Conservation (phyloP, 768 basidiomycete genomes). For the Termitomyces sp. region DNA sequence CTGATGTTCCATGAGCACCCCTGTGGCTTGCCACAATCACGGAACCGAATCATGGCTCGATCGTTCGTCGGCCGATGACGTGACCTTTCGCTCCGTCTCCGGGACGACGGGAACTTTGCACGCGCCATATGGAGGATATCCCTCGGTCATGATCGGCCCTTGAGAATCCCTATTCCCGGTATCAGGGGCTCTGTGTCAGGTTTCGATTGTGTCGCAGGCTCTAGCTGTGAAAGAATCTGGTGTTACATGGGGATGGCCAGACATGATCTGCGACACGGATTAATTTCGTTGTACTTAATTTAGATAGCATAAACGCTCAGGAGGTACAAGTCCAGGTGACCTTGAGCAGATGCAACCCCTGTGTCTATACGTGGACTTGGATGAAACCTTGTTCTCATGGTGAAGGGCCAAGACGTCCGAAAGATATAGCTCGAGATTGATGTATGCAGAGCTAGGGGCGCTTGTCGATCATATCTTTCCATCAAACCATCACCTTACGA, state of each 20-base stretch:
- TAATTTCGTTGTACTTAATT: background rate
- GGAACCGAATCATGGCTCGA: background rate
- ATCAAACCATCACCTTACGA: background rate
- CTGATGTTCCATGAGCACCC: background rate
- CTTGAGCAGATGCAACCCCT: background rate
- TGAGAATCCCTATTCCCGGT: background rate
- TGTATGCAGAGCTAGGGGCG: background rate
- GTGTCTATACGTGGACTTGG: background rate
- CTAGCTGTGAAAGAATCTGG: background rate
- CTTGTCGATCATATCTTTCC: conserved; percentile 1
- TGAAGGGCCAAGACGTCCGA: background rate
- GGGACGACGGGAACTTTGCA: background rate
- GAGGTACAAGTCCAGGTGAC: background rate
- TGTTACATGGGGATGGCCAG: background rate
- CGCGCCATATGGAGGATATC: background rate
- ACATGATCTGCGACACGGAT: background rate
- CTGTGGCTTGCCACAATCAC: background rate
- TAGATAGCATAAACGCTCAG: background rate
- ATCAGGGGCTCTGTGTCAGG: background rate
- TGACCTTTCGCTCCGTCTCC: background rate
- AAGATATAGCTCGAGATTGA: background rate
- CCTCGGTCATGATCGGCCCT: background rate
- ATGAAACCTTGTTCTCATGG: background rate
- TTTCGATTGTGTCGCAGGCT: background rate
- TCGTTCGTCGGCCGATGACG: background rate